Evolutionary conservation across 371 early-diverging fungal species (phyloP), one percentile per base, ranked within the genome.

Genomic region (Mucor saturninus): DNA sequence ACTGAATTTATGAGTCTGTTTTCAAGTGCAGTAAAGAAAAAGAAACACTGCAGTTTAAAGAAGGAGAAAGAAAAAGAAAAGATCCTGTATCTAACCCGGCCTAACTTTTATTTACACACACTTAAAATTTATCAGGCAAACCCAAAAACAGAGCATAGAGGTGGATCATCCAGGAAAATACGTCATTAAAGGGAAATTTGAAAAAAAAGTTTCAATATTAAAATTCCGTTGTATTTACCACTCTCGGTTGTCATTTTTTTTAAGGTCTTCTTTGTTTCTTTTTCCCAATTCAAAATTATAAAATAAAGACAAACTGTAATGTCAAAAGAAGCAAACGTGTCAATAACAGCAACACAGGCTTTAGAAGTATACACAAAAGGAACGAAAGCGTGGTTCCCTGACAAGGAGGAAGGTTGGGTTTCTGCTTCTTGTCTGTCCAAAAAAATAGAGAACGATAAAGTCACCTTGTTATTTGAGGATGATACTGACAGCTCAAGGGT

Each of bases 311-410:
- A 48, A 7, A 15, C 40, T 49, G 56, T 56, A 15, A 50, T 49
- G 56, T 56, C 49, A 55, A 15, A 39, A 30, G 54, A 38, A 39
- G 39, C 38, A 13, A 35, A 38, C 31, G 39, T 8, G 11, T 57
- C 10, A 21, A 11, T 64, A 29, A 53, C 28, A 28, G 40, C 54
- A 4, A 28, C 43, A 26, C 67, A 67, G 37, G 62, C 67, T 53
- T 35, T 88, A 66, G 83, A 85, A 14, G 73, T 83, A 9, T 90
- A 88, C 72, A 78, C 83, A 48, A 82, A 84, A 63, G 93, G 91
- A 57, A 86, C 86, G 52, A 84, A 84, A 71, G 96, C 94, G 56
- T 97, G 95, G 95, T 92, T 96, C 74, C 82, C 86, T 28, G 93
- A 97, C 65, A 87, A 85, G 7, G 82, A 89, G 56, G 93, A 93